Evolutionary conservation across 768 basidiomycete species (phyloP).

Genomic region (Crucibulum laeve): DNA sequence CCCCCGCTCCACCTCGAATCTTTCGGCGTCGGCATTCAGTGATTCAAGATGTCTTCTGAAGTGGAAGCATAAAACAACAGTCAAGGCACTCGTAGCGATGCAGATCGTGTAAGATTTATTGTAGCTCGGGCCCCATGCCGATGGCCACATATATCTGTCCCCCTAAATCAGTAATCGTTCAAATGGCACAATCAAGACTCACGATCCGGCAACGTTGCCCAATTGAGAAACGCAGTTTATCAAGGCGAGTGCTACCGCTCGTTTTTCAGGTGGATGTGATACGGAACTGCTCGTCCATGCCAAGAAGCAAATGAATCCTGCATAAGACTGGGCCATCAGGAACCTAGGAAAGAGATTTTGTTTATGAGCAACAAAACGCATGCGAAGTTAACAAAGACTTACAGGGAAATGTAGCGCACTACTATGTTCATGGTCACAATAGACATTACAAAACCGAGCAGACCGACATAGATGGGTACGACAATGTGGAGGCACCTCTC

Average conservation of each 20-base stretch:
- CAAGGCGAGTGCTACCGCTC: conserved; percentile 81
- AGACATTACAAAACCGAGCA: conserved; percentile 66
- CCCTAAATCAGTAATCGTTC: not conserved
- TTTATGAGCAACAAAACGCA: not conserved
- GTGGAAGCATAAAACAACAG: conserved; percentile 45
- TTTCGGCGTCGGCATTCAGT: conserved; percentile 35
- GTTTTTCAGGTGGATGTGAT: conserved; percentile 72
- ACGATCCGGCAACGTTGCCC: conserved; percentile 84
- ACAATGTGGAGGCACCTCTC: conserved; percentile 73
- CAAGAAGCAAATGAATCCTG: conserved; percentile 64
- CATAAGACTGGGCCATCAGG: conserved; percentile 71
- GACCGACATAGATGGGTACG: conserved; percentile 48
- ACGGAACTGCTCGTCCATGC: conserved; percentile 51
- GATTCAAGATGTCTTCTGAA: conserved; percentile 40
- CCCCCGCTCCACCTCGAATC: conserved; percentile 28
- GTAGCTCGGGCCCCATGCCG: conserved; percentile 68
- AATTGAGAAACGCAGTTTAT: conserved; percentile 80
- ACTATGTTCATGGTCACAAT: conserved; percentile 58
- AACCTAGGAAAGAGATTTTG: conserved; percentile 39
- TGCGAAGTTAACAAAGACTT: conserved; percentile 12
- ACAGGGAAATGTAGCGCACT: conserved; percentile 66
- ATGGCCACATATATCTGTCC: conserved; percentile 62
- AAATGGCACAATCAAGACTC: conserved; percentile 23
- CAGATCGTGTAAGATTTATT: conserved; percentile 69
- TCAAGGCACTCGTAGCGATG: conserved; percentile 48